phyloP scores from a whole-genome alignment of 1,139 yeast species.

The Pichia sp. region DNA sequence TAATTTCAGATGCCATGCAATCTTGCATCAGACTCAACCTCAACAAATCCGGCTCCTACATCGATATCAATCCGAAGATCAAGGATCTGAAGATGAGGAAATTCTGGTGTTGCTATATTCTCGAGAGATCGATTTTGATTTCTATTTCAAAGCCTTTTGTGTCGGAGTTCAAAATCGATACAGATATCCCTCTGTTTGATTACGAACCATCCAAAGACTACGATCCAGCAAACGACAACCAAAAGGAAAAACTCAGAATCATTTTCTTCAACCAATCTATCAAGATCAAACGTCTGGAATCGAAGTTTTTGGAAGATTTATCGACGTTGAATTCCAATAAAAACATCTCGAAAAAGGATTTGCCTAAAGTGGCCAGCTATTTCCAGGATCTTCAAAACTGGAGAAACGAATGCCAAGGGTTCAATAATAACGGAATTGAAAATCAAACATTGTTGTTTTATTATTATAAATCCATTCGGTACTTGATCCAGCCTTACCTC shows the following conservation, averaged over 20 bases:
- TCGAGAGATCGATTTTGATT: constrained; percentile 48
- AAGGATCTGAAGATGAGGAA: constrained; percentile 36
- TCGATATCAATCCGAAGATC: constrained; percentile 18
- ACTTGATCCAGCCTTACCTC: constrained; percentile 49
- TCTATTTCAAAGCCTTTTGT: constrained; percentile 48
- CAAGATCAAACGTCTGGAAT: constrained; percentile 45
- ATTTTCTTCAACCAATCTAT: constrained; percentile 46
- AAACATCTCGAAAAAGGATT: constrained; percentile 20
- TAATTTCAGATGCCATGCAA: constrained; percentile 41
- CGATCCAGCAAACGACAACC: constrained; percentile 24
- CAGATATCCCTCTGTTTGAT: constrained; percentile 40
- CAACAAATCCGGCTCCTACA: constrained; percentile 31
- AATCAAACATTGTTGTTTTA: constrained; percentile 45
- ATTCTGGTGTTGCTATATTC: constrained; percentile 50
- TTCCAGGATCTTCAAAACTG: constrained; percentile 42
- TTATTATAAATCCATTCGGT: constrained; percentile 47
- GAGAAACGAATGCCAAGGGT: constrained; percentile 40
- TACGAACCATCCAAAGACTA: constrained; percentile 29
- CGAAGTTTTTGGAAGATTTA: constrained; percentile 43
- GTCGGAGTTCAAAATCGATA: constrained; percentile 36
- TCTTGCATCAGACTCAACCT: constrained; percentile 32
- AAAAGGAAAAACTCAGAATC: constrained; percentile 13
- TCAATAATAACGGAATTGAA: constrained; percentile 33
- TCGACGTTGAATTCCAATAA: constrained; percentile 25
- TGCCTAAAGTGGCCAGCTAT: constrained; percentile 35